These are phyloP conservation scores for Sporothrix brasiliensis DNA, from an alignment of 2,329 filamentous ascomycete genomes.

Conservation along the genomic window DNA sequence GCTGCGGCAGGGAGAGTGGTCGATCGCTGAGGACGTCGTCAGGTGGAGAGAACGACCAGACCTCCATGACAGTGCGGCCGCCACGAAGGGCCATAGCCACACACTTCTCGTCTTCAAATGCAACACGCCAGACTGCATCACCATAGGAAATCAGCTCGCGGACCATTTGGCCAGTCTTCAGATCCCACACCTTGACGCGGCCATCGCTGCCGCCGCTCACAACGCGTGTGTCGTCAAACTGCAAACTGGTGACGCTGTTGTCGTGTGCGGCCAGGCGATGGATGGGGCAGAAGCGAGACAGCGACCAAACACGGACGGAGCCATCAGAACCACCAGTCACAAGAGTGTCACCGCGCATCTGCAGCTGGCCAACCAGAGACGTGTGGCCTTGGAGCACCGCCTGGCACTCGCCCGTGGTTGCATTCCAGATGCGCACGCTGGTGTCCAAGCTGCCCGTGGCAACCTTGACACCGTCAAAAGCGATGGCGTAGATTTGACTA, in stretches of 20 bases:
- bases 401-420: slow-evolving; percentile 78
- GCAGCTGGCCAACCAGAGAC: slow-evolving; percentile 91
- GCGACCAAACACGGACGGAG: slow-evolving; percentile 92
- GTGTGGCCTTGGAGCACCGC: slow-evolving; percentile 96
- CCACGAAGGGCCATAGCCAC: slow-evolving; percentile 89
- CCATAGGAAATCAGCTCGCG: slow-evolving; percentile 88
- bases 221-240: slow-evolving; percentile 94
- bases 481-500: slow-evolving; percentile 98
- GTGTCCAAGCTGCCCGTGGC: slow-evolving; percentile 96
- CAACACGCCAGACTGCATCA: slow-evolving; percentile 95
- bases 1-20: slow-evolving; percentile 54
- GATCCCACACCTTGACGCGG: slow-evolving; percentile 97
- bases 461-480: slow-evolving; percentile 90
- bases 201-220: slow-evolving; percentile 96
- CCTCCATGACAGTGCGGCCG: slow-evolving; percentile 95
- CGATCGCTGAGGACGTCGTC: slow-evolving; percentile 65
- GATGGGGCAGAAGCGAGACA: slow-evolving; percentile 87
- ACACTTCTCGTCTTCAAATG: slow-evolving; percentile 97
- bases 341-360: slow-evolving; percentile 91
- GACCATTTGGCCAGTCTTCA: slow-evolving; percentile 87
- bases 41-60: slow-evolving; percentile 92
- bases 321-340: slow-evolving; percentile 97
- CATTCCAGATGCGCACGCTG: slow-evolving; percentile 96
- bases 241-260: slow-evolving; percentile 95
- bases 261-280: slow-evolving; percentile 95